phyloP scores from a whole-genome alignment of 768 basidiomycete species.

The Rhizopogon roseolus region DNA sequence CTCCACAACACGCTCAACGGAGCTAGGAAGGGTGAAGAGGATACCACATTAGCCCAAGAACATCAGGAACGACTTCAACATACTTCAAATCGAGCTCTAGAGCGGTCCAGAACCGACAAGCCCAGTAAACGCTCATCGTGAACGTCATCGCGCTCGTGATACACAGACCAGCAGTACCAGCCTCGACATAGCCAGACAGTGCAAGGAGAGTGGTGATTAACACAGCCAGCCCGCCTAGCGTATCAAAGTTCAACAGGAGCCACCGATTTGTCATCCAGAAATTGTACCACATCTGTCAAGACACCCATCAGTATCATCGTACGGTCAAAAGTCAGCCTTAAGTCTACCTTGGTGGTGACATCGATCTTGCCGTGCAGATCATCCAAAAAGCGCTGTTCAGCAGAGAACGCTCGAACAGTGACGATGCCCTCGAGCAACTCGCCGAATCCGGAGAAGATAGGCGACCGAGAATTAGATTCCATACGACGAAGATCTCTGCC shows the following conservation, averaged over 20 bases:
- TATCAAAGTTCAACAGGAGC: conserved; percentile 81
- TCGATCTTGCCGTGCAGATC: conserved; percentile 72
- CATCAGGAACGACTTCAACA: conserved; percentile 16
- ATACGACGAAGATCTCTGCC: conserved; percentile 84
- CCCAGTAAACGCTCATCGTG: conserved; percentile 47
- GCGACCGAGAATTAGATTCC: conserved; percentile 84
- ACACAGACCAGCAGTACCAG: conserved; percentile 66
- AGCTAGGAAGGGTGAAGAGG: conserved; percentile 36
- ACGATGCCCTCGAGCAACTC: conserved; percentile 86
- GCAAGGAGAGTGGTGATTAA: conserved; percentile 75
- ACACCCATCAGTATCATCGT: not conserved
- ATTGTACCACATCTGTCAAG: conserved; percentile 68
- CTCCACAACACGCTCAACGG: conserved; percentile 88
- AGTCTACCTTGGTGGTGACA: conserved; percentile 62
- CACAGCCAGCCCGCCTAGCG: conserved; percentile 68
- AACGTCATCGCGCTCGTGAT: conserved; percentile 73
- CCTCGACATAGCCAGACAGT: conserved; percentile 52
- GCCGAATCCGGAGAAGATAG: conserved; percentile 79
- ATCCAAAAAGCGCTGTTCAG: conserved; percentile 73
- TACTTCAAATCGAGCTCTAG: conserved; percentile 76
- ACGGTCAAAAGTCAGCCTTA: not conserved
- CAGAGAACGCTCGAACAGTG: conserved; percentile 89
- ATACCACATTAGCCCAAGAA: not conserved
- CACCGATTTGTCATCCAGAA: conserved; percentile 91
- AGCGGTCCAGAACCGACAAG: conserved; percentile 44